A percentile compares a stretch with the other conserved stretches of the same genome.
These are phyloP conservation scores for Anthracocystis walkeri DNA, from an alignment of 1,284 basidiomycete genomes.

Conservation along the genomic window DNA sequence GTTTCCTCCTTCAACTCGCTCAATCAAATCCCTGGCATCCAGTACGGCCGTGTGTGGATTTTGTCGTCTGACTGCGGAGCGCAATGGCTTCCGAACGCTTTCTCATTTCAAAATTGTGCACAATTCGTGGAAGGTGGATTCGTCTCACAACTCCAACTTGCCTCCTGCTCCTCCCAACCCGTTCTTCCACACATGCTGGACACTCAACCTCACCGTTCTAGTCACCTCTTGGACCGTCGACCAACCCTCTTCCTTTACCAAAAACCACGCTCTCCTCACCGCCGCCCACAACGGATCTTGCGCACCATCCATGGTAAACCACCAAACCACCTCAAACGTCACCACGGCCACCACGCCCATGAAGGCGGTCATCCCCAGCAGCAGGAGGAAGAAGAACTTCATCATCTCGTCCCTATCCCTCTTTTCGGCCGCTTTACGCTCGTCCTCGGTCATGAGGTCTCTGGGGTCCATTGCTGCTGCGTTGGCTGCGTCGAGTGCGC, in stretches of 20 bases:
- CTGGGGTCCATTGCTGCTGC: slow-evolving; percentile 14
- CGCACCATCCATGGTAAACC: slow-evolving; percentile 47
- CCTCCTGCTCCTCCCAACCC: background rate
- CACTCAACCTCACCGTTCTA: slow-evolving; percentile 15
- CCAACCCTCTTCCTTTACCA: slow-evolving; percentile 16
- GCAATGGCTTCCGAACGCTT: background rate
- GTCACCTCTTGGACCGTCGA: slow-evolving; percentile 18
- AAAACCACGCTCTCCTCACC: background rate
- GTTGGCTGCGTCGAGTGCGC: slow-evolving; percentile 14
- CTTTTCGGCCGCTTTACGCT: slow-evolving; percentile 38
- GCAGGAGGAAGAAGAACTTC: slow-evolving; percentile 52
- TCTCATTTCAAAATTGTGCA: too few relatives aligned
- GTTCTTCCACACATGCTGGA: slow-evolving; percentile 27
- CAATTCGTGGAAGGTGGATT: background rate
- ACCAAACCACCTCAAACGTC: slow-evolving; percentile 59
- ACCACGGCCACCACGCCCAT: slow-evolving; percentile 52
- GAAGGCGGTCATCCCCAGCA: slow-evolving; percentile 41
- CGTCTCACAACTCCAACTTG: slow-evolving; percentile 65
- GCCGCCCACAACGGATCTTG: slow-evolving; percentile 47
- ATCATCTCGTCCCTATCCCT: slow-evolving; percentile 51
- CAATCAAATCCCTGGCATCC: too few relatives aligned
- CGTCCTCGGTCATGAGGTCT: slow-evolving; percentile 45
- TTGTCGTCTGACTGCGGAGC: background rate
- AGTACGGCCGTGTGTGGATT: background rate
- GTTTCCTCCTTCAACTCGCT: background rate